A percentile compares a stretch with the other conserved stretches of the same genome.
phyloP scores from a whole-genome alignment of 2,329 filamentous ascomycete species.

The Trichoderma sp. region DNA sequence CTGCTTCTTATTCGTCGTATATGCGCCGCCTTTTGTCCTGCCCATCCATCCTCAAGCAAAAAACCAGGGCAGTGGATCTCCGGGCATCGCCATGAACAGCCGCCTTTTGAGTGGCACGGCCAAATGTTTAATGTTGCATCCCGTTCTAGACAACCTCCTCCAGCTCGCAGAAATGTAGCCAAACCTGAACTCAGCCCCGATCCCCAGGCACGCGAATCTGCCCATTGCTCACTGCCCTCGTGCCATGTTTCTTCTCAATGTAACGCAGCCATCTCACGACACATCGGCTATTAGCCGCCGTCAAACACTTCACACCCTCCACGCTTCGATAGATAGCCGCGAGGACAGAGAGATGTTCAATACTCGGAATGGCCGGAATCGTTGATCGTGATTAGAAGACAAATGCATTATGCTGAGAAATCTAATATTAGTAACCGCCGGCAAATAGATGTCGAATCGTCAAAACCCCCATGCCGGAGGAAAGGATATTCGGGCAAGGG shows the following conservation, averaged over 20 bases:
- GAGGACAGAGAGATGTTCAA: neutral
- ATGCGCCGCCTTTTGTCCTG: neutral
- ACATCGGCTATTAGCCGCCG: conserved; percentile 15
- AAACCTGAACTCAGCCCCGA: neutral
- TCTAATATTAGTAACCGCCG: conserved; percentile 6
- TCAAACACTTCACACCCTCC: neutral
- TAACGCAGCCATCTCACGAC: conserved; percentile 12
- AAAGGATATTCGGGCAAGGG: neutral
- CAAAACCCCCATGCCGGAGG: neutral
- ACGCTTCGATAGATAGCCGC: conserved; percentile 1
- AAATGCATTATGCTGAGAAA: neutral
- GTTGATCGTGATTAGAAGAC: neutral
- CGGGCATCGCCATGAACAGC: neutral
- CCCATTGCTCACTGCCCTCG: neutral
- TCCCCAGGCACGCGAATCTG: neutral
- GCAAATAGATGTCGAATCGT: neutral
- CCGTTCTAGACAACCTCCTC: neutral
- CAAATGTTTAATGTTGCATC: neutral
- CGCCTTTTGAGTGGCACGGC: neutral
- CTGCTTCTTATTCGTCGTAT: conserved; percentile 3
- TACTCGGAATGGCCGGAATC: neutral
- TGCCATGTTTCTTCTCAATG: neutral
- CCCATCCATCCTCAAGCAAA: neutral
- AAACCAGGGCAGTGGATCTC: neutral
- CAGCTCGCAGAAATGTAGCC: neutral